Evolutionary conservation across 139 green algal species (phyloP).

Genomic region (Auxenochlorella pyrenoidosa): DNA sequence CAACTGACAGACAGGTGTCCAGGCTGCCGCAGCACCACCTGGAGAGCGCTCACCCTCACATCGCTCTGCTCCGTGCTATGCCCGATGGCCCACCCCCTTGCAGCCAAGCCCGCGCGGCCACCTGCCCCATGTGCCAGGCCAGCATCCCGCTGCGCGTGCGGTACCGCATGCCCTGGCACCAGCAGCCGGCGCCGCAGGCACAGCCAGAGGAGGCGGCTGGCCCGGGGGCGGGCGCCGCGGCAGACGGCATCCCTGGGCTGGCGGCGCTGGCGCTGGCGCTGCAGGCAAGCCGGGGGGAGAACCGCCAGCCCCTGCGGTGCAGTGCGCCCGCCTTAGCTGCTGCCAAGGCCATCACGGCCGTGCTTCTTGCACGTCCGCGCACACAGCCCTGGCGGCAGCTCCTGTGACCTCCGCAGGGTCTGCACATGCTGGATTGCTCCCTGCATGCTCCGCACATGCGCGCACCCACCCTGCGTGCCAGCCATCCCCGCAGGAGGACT

Average conservation of each 20-base stretch:
- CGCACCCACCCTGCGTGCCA: too few relatives aligned
- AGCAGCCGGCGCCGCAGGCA: neutral
- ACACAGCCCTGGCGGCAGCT: neutral
- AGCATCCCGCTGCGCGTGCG: conserved; percentile 69
- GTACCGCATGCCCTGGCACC: conserved; percentile 53
- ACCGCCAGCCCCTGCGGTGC: too few relatives aligned
- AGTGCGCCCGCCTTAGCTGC: too few relatives aligned
- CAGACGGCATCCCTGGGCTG: conserved; percentile 27
- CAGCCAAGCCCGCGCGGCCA: conserved; percentile 60
- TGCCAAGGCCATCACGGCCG: too few relatives aligned
- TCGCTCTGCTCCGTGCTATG: too few relatives aligned
- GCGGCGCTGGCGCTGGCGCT: neutral
- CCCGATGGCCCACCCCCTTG: neutral
- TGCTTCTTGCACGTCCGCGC: neutral
- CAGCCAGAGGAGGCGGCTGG: neutral
- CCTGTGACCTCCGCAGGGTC: too few relatives aligned
- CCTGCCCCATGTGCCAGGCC: conserved; percentile 85
- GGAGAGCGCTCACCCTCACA: too few relatives aligned
- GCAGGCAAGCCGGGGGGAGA: too few relatives aligned
- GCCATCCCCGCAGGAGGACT: conserved; percentile 10
- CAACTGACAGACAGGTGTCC: too few relatives aligned
- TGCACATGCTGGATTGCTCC: too few relatives aligned
- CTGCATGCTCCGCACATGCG: too few relatives aligned
- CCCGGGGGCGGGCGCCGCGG: neutral
- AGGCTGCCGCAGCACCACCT: too few relatives aligned